Base-by-base conservation (phyloP, 2,329 filamentous ascomycete genomes). In the Leptographium galeiforme region DNA sequence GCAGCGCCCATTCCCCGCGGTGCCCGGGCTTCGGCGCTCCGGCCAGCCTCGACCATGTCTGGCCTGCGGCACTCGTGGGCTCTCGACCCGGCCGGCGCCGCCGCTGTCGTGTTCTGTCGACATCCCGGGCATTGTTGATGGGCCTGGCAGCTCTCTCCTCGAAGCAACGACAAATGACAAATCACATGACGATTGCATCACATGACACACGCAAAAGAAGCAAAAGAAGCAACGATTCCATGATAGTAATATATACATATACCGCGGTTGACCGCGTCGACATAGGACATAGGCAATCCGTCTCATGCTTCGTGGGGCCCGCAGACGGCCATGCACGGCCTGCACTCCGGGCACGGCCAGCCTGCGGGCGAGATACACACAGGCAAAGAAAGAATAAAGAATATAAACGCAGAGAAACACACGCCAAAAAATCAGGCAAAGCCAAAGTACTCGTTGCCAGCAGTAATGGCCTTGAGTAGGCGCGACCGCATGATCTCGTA, bases 361-460 rank as follows among this genome's bases (percentile, higher is more conserved):
- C n/a, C 16, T 18, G 16, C 39, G 36, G 11, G 19, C 16, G 19
- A 32, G 8, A 18, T 11, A 38, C 53, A 43, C 52, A 33, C 4
- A 25, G 32, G 32, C n/a, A 30, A 44, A 25, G 18, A 10, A 34
- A 48, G 13, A 16, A 45, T 36, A 30, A 36, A 18, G 8, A 45
- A 45, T 33, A 49, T 39, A 36, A 38, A 45, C 47, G 19, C 43
- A 51, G 6, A 12, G 19, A 45, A 30, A 44, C n/a, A 49, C 25
- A 25, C 25, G 25, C 25, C 25, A 13, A 50, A 34, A 18, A 10
- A 14, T 53, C 85, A 97, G 62, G 93, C 91, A 70, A 98, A 97
- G 57, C 93, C 93, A 68, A 98, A 98, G 68, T 85, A 97, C 68
- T 97, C 91, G 72, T 89, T 93, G 61, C 93, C 93, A 60, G 90